Evolutionary conservation across 139 green algal species (phyloP).

Genomic region (Chlamydomonas asymmetrica): DNA sequence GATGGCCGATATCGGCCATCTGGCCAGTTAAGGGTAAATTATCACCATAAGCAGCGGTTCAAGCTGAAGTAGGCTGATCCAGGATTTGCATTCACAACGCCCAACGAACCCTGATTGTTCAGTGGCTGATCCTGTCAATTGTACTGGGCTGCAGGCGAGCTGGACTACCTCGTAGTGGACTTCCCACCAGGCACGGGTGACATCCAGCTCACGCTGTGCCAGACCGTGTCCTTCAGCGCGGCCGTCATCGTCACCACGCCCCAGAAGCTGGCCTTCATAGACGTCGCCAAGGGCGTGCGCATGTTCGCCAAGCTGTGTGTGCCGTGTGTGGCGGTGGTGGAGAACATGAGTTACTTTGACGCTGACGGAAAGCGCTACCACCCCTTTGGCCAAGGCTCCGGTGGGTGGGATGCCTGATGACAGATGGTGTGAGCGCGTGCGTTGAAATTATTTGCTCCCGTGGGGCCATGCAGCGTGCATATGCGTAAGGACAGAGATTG

Average conservation of each 20-base stretch:
- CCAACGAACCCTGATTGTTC: no score
- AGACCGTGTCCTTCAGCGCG: slow-evolving; percentile 86
- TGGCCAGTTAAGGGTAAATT: no score
- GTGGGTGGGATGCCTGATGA: no score
- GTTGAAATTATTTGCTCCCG: no score
- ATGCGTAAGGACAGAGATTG: no score
- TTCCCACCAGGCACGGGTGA: slow-evolving; percentile 98
- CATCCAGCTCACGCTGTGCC: slow-evolving; percentile 98
- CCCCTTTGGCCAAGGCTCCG: slow-evolving; percentile 87
- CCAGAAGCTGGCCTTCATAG: slow-evolving; percentile 97
- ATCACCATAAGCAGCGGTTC: no score
- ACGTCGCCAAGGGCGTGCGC: slow-evolving; percentile 97
- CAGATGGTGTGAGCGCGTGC: no score
- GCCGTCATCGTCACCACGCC: slow-evolving; percentile 99
- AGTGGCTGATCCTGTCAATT: no score
- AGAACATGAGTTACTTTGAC: slow-evolving; percentile 99
- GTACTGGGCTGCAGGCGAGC: slow-evolving; percentile 75
- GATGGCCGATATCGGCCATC: no score
- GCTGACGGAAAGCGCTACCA: slow-evolving; percentile 81
- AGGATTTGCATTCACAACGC: no score
- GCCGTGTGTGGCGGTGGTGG: slow-evolving; percentile 94
- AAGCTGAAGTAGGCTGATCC: no score
- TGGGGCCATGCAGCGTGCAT: no score
- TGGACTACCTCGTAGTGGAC: slow-evolving; percentile 98
- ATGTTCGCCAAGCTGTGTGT: slow-evolving; percentile 97